Evolutionary conservation across 306 rosid genomes (phyloP), one percentile per base, ranked within the genome.

Genomic region (Erythrophleum fordii): DNA sequence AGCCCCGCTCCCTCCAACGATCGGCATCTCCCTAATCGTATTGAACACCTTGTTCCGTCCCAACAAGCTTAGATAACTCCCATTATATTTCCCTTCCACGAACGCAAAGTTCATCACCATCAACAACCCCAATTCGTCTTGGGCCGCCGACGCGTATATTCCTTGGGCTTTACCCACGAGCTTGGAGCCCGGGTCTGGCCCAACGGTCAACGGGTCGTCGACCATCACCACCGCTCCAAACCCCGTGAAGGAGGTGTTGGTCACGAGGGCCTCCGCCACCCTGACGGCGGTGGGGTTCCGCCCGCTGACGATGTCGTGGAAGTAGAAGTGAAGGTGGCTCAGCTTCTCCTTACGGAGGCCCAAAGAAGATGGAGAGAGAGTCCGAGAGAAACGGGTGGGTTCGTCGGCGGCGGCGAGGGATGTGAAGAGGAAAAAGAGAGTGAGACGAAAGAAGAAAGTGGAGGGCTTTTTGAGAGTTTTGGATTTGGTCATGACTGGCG

Each of bases 151-250:
- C 0, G 79, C 88, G 23, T 82, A 86, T 1, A 91, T 45, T 5
- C 94, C 92, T 11, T 91, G 94, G 26, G 91, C 90, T 39, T 70
- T 85, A n/a, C 94, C 94, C 12, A 91, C 84, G 0, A 75, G 26
- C 45, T 77, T 83, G 1, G 94, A 88, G 28, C 42, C 70, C 0
- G 17, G 82, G 0, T 85, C 83, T 0, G 91, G 89, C 48, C 83
- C 85, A 0, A n/a, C 29, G 0, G 92, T 88, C 62, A 91, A 5
- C 3, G 91, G 85, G 66, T 90, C 94, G 6, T 88, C 92, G 1
- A 68, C 23, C 82, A 91, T 65, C 3, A 5, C 7, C 18, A 91
- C 44, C 2, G 28, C 0, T 4, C 94, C 94, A 39, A 91, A 91
- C 1, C 0, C 0, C 4, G 90, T 83, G 18, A 80, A 17, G 6